Percentiles rank a stretch among this genome's conserved stretches.
phyloP scores from a whole-genome alignment of 129 eudicot genomes.

The Chrysanthemum seticuspe region DNA sequence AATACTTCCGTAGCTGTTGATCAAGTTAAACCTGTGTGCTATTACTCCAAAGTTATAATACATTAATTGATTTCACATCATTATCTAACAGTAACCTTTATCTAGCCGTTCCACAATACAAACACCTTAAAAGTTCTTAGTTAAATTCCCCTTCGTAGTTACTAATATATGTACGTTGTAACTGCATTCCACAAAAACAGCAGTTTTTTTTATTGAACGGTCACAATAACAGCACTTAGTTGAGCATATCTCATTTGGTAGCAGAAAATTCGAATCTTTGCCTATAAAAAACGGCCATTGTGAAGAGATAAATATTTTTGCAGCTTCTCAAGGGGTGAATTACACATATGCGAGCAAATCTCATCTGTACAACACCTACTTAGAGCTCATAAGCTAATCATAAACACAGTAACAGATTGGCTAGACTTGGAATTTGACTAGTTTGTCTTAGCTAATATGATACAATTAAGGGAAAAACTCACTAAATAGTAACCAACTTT shows the following conservation, averaged over 20 bases:
- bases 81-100: not conserved
- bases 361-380: not conserved
- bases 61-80: not conserved
- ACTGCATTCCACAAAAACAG: too few relatives aligned
- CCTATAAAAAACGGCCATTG: not conserved
- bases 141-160: too few relatives aligned
- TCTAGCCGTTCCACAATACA: not conserved
- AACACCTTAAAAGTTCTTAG: not conserved
- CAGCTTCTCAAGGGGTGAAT: not conserved
- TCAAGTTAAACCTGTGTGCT: not conserved
- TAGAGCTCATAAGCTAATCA: not conserved
- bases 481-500: too few relatives aligned
- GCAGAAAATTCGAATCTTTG: not conserved
- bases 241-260: not conserved
- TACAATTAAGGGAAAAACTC: not conserved
- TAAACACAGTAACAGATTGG: not conserved
- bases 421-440: not conserved
- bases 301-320: not conserved
- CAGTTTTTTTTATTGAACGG: too few relatives aligned
- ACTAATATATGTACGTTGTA: too few relatives aligned
- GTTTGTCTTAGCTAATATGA: not conserved
- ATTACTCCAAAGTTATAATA: not conserved
- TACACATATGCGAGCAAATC: not conserved
- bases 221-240: not conserved
- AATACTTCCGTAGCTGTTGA: not conserved